These are phyloP conservation scores for Martiniozyma asiatica DNA, from an alignment of 1,139 yeast species.

Conservation along the genomic window DNA sequence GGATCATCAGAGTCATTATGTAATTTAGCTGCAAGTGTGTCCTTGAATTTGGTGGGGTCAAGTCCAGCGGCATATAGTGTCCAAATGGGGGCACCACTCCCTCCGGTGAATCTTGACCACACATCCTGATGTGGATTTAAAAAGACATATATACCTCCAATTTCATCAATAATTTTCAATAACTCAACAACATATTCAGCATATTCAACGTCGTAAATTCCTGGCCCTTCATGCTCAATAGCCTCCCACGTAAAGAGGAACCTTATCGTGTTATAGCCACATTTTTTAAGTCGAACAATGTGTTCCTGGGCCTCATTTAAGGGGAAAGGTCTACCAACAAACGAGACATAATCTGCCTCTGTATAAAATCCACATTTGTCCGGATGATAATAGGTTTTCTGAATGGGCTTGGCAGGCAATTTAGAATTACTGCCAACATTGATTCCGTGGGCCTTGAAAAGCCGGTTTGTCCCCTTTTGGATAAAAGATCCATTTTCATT, in stretches of 20 bases:
- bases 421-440: conserved; percentile 73
- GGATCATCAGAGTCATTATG: conserved; percentile 42
- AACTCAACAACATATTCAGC: conserved; percentile 58
- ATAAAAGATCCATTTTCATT: conserved; percentile 40
- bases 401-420: conserved; percentile 46
- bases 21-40: conserved; percentile 64
- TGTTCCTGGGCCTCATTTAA: conserved; percentile 62
- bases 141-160: conserved; percentile 72
- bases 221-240: conserved; percentile 81
- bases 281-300: conserved; percentile 53
- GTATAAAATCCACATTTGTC: conserved; percentile 39
- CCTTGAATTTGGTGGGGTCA: conserved; percentile 56
- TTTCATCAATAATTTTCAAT: conserved; percentile 40
- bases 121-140: conserved; percentile 91
- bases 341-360: conserved; percentile 62
- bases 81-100: conserved; percentile 95
- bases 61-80: conserved; percentile 91
- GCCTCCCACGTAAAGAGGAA: conserved; percentile 89
- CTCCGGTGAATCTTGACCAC: conserved; percentile 89
- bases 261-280: conserved; percentile 76
- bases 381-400: conserved; percentile 41
- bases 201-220: conserved; percentile 65
- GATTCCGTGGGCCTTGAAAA: conserved; percentile 62
- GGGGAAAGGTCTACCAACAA: conserved; percentile 75
- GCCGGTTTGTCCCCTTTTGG: conserved; percentile 45